Percentiles rank a stretch among this genome's conserved stretches.
These are phyloP conservation scores for Sporothrix inflata DNA, from an alignment of 2,329 filamentous ascomycete genomes.

Conservation along the genomic window DNA sequence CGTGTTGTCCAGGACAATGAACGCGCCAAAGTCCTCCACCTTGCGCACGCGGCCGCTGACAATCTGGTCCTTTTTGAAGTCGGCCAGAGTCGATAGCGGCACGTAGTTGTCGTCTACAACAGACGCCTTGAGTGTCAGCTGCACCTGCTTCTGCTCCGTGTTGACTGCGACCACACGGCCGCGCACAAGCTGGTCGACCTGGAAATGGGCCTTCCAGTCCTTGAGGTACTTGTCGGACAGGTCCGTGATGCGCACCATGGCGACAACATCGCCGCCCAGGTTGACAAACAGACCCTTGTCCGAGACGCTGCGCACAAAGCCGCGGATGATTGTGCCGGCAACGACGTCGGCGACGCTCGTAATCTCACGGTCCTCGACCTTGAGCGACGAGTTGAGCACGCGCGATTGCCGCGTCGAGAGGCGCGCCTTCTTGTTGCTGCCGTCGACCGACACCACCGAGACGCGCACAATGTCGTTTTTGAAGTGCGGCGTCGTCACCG, in stretches of 20 bases:
- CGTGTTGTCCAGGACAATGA: conserved; percentile 86
- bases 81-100: conserved; percentile 71
- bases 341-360: conserved; percentile 70
- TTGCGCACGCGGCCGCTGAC: conserved; percentile 91
- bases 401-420: conserved; percentile 86
- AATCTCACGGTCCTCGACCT: conserved; percentile 81
- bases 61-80: conserved; percentile 77
- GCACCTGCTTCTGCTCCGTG: conserved; percentile 68
- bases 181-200: conserved; percentile 86
- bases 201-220: conserved; percentile 90
- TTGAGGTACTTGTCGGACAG: conserved; percentile 90
- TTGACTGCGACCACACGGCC: conserved; percentile 81
- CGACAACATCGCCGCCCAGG: conserved; percentile 79
- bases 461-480: conserved; percentile 88
- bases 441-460: conserved; percentile 80
- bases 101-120: conserved; percentile 74
- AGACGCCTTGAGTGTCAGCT: conserved; percentile 86
- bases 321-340: conserved; percentile 78
- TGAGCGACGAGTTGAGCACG: conserved; percentile 81
- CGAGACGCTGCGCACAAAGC: conserved; percentile 87
- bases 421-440: conserved; percentile 79
- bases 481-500: conserved; percentile 72
- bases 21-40: conserved; percentile 93
- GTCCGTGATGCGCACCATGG: conserved; percentile 82
- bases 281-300: conserved; percentile 89